Base-by-base conservation (phyloP, 768 basidiomycete species). In the Termitomyces eurrhizus region DNA sequence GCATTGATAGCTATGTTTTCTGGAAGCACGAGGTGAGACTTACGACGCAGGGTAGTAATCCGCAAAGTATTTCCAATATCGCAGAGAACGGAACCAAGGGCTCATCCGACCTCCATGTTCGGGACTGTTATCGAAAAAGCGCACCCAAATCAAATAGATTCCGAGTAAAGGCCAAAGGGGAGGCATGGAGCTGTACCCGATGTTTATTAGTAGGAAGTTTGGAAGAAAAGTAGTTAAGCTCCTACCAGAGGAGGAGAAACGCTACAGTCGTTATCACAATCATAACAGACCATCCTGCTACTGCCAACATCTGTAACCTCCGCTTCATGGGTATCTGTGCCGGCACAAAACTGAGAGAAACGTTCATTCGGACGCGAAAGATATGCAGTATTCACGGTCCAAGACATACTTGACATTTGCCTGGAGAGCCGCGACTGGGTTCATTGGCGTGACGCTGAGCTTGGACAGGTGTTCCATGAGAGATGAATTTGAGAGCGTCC, bases 11-110 rank as follows among this genome's bases (percentile, higher is more conserved):
- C 24, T n/a, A 44, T 35, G 76, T 71, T 50, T n/a, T 79, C 70
- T 52, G 75, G 72, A 50, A 46, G 12, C 32, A 61, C 12, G 16
- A 33, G 36, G 42, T 33, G 48, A 37, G 24, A 86, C 92, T 74
- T 75, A 93, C 92, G 89, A 89, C 52, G 89, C 88, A 66, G 93
- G 93, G 67, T 94, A 95, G 72, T 93, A 91, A 62, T 92, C 90
- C 24, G 94, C 92, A 77, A 96, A 98, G 69, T 94, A 93, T 68
- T 77, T 83, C 93, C 94, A 98, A 64, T 92, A 82, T 48, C 78
- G 74, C 63, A 79, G 67, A 8, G 81, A 81, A 33, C 94, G 82
- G 62, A 92, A 83, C 92, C 90, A 94, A 26, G 78, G 78, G 63
- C 83, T 89, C 35, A 87, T 78, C 37, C 93, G 71, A 59, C 92